These are phyloP conservation scores for Aquilaria agallochum DNA, from an alignment of 441 rosid genomes.

Conservation along the genomic window DNA sequence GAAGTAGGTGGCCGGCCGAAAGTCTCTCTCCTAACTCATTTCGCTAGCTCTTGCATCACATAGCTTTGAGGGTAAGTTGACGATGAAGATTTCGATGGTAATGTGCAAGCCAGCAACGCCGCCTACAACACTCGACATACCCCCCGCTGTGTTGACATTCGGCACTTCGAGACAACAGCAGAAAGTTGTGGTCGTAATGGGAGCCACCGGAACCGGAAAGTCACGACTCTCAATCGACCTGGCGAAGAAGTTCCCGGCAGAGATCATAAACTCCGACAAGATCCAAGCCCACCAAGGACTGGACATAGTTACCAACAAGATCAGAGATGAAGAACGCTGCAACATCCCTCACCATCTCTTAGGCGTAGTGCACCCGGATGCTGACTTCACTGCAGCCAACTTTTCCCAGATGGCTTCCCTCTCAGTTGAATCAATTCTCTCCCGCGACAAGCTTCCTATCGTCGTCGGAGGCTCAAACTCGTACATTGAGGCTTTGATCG, in stretches of 20 bases:
- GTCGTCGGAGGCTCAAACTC: conserved; percentile 68
- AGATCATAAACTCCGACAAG: conserved; percentile 60
- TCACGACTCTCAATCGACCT: conserved; percentile 53
- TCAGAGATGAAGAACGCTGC: conserved; percentile 39
- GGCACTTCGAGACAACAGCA: conserved; percentile 29
- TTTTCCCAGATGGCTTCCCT: conserved; percentile 32
- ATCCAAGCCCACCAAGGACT: conserved; percentile 52
- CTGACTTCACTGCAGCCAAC: conserved; percentile 34
- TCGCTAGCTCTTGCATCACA: too few species aligned
- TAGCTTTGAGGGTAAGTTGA: neutral
- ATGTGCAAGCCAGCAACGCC: conserved; percentile 13
- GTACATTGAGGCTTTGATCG: conserved; percentile 47
- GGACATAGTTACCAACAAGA: conserved; percentile 52
- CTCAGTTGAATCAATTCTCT: conserved; percentile 30
- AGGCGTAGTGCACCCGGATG: conserved; percentile 31
- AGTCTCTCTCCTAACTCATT: too few species aligned
- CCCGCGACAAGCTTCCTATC: conserved; percentile 37
- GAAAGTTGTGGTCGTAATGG: conserved; percentile 43
- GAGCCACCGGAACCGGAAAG: conserved; percentile 66
- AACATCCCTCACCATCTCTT: conserved; percentile 57
- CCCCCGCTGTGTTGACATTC: conserved; percentile 18
- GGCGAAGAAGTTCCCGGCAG: conserved; percentile 41
- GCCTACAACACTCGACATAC: conserved; percentile 17
- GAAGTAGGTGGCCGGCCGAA: too few species aligned
- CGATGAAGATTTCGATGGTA: conserved; percentile 17